Conservation (phyloP, 371 early-diverging fungal genomes). For the Cokeromyces recurvatus region DNA sequence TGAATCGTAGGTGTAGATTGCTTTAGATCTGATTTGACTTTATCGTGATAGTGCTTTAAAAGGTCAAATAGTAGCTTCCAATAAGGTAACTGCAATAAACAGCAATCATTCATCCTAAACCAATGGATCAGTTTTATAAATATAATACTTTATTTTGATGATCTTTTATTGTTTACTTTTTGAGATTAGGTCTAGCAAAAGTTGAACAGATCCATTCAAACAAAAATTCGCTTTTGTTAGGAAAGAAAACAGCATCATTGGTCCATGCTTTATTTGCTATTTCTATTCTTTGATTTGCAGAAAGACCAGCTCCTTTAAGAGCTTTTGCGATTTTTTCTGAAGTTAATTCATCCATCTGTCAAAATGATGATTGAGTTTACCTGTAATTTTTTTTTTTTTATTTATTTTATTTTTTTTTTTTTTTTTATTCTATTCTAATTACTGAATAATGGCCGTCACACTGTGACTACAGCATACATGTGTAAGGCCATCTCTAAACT, state of each 20-base stretch:
- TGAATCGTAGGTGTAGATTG: slow-evolving; percentile 24
- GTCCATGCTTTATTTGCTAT: slow-evolving; percentile 36
- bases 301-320: slow-evolving; percentile 40
- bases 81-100: slow-evolving; percentile 27
- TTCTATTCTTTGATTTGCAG: slow-evolving; percentile 27
- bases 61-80: slow-evolving; percentile 30
- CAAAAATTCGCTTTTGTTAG: slow-evolving; percentile 45
- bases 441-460: neutral
- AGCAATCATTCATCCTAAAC: slow-evolving; percentile 23
- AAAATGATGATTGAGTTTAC: no score
- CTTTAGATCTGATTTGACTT: slow-evolving; percentile 6
- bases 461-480: neutral
- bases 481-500: no score
- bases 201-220: slow-evolving; percentile 42
- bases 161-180: no score
- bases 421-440: no score
- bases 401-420: neutral
- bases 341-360: slow-evolving; percentile 13
- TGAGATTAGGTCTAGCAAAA: slow-evolving; percentile 33
- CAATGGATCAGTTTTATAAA: no score
- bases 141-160: no score
- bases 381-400: no score
- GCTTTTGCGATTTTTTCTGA: slow-evolving; percentile 33
- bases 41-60: slow-evolving; percentile 23
- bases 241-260: slow-evolving; percentile 35